phyloP scores from a whole-genome alignment of 257 asterid genomes.

The Capsicum baccatum region DNA sequence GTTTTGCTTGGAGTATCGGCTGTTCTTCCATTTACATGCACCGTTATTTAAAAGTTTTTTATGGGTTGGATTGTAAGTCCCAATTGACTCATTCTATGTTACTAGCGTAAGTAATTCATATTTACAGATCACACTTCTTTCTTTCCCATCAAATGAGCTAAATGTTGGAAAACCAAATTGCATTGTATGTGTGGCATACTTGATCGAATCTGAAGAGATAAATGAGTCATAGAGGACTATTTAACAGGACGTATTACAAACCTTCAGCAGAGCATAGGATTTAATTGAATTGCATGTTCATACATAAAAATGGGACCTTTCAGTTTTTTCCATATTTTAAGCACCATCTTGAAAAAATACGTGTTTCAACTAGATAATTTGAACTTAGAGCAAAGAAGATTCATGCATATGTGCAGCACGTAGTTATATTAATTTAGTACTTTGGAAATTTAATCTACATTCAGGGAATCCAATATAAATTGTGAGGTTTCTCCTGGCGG shows the following conservation, averaged over 20 bases:
- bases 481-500: neutral
- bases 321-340: constrained; percentile 6
- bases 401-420: neutral
- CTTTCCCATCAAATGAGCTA: constrained; percentile 1
- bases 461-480: neutral
- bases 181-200: constrained; percentile 10
- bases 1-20: neutral
- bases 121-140: neutral
- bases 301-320: neutral
- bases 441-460: neutral
- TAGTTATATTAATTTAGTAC: neutral
- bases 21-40: constrained; percentile 12
- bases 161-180: neutral
- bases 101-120: neutral
- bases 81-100: neutral
- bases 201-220: neutral
- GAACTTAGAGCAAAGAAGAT: neutral
- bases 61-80: constrained; percentile 5
- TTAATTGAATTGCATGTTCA: neutral
- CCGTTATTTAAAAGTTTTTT: neutral
- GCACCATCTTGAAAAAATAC: neutral
- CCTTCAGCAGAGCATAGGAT: neutral
- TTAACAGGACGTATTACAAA: neutral
- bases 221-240: neutral
- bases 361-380: neutral